Conservation (phyloP, 192 early-diverging fungal species). For the Linnemannia zychae region DNA sequence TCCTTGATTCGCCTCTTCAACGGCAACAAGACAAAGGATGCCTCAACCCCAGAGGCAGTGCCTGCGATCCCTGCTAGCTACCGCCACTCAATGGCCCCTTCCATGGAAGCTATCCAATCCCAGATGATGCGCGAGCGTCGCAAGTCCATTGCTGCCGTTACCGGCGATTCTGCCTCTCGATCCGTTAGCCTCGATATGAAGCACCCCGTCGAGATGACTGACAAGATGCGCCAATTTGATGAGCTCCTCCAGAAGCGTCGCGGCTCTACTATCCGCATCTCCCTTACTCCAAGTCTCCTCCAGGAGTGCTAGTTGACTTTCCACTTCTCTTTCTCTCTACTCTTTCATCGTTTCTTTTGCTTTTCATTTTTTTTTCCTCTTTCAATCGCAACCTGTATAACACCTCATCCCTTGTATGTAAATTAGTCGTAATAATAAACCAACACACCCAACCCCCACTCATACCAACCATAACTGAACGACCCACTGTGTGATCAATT, state of each 20-base stretch:
- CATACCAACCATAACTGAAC: conserved; percentile 1
- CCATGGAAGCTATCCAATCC: conserved; percentile 41
- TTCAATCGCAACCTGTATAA: neutral
- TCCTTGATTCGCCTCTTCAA: conserved; percentile 48
- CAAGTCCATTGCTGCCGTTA: conserved; percentile 44
- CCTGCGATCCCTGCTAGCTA: conserved; percentile 32
- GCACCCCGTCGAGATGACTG: conserved; percentile 45
- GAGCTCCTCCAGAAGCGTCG: conserved; percentile 58
- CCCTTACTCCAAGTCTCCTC: conserved; percentile 46
- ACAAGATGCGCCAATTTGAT: conserved; percentile 61
- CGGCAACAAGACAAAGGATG: conserved; percentile 13
- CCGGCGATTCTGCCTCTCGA: conserved; percentile 16
- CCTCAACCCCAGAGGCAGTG: neutral
- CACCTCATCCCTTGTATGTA: conserved; percentile 6
- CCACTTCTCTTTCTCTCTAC: neutral
- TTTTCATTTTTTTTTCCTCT: conserved; percentile 1
- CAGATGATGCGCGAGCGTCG: conserved; percentile 47
- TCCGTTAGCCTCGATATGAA: conserved; percentile 50
- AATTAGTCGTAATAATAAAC: conserved; percentile 11
- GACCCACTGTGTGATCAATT: neutral
- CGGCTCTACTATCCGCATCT: conserved; percentile 53
- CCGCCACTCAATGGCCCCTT: conserved; percentile 49
- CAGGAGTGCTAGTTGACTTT: conserved; percentile 27
- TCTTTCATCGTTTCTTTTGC: conserved; percentile 4
- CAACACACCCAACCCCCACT: neutral